Percentiles rank a stretch among this genome's conserved stretches.
phyloP scores from a whole-genome alignment of 805 yeast genomes.

The Yarrowia sp. region DNA sequence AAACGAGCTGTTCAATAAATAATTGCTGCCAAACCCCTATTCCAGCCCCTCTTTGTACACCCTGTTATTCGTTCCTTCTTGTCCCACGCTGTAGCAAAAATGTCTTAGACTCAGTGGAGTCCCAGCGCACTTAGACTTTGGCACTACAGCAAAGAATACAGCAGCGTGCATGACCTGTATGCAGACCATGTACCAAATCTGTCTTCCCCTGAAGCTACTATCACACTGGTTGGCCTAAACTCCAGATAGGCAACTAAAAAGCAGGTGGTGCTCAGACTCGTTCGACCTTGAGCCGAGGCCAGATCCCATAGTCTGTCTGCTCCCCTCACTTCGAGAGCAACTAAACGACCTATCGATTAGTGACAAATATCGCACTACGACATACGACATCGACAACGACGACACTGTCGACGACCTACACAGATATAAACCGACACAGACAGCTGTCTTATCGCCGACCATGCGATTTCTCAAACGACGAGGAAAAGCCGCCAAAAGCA shows the following conservation, averaged over 20 bases:
- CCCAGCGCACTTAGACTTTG: neutral
- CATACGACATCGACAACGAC: too few relatives aligned
- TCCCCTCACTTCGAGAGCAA: neutral
- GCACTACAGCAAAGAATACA: neutral
- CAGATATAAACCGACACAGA: too few relatives aligned
- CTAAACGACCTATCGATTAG: neutral
- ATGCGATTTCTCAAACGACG: constrained; percentile 24
- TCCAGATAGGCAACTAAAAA: neutral
- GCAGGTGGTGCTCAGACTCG: neutral
- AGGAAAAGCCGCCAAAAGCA: neutral
- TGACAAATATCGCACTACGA: neutral
- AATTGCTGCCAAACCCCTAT: too few relatives aligned
- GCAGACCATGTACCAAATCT: neutral
- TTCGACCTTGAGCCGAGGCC: too few relatives aligned
- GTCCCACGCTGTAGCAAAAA: neutral
- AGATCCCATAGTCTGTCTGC: too few relatives aligned
- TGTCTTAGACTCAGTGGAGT: neutral
- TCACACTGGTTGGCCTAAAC: neutral
- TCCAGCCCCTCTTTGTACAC: too few relatives aligned
- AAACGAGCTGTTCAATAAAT: too few relatives aligned
- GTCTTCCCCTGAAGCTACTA: constrained; percentile 20
- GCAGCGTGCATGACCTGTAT: constrained; percentile 10
- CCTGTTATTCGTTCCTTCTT: too few relatives aligned
- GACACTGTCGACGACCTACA: too few relatives aligned
- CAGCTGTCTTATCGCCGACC: neutral